A percentile compares a stretch with the other conserved stretches of the same genome.
These are phyloP conservation scores for Fistulinella prunicolor DNA, from an alignment of 768 basidiomycete species.

Conservation along the genomic window DNA sequence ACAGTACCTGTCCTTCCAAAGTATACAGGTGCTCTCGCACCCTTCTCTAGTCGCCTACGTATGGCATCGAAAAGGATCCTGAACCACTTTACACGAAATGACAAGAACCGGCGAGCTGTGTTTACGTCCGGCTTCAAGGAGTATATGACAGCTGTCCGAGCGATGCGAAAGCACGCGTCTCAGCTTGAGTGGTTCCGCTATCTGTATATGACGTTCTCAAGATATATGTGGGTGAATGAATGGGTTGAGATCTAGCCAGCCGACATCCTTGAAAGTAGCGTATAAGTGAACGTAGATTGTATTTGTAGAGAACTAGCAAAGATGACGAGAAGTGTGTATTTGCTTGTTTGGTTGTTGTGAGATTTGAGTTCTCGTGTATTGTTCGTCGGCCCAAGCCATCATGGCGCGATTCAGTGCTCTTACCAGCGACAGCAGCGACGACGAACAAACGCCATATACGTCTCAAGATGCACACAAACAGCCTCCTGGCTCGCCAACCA, in stretches of 20 bases:
- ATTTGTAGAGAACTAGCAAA: too few relatives aligned
- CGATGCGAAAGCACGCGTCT: slow-evolving; percentile 69
- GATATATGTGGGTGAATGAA: slow-evolving; percentile 93
- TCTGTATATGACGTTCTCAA: slow-evolving; percentile 74
- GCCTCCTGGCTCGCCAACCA: slow-evolving; percentile 15
- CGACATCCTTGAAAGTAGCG: not conserved
- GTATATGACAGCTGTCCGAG: slow-evolving; percentile 56
- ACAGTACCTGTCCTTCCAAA: slow-evolving; percentile 56
- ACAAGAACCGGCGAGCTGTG: slow-evolving; percentile 22
- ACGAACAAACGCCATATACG: slow-evolving; percentile 41
- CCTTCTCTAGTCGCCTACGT: slow-evolving; percentile 48
- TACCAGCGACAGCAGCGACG: slow-evolving; percentile 54
- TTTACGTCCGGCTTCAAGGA: slow-evolving; percentile 57
- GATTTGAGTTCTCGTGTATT: slow-evolving; percentile 15
- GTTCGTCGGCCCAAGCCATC: slow-evolving; percentile 17
- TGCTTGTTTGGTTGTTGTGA: slow-evolving; percentile 29
- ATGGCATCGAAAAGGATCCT: slow-evolving; percentile 22
- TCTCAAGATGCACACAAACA: slow-evolving; percentile 24
- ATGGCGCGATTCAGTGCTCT: slow-evolving; percentile 74
- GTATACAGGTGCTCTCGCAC: slow-evolving; percentile 57
- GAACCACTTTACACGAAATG: not conserved
- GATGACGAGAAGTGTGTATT: slow-evolving; percentile 11
- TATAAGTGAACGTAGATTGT: not conserved
- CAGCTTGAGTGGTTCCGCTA: slow-evolving; percentile 91
- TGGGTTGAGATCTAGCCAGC: slow-evolving; percentile 51